Percentiles rank a stretch among this genome's conserved stretches.
phyloP scores from a whole-genome alignment of 352 stramenopile genomes.

The Pythium monospermum region DNA sequence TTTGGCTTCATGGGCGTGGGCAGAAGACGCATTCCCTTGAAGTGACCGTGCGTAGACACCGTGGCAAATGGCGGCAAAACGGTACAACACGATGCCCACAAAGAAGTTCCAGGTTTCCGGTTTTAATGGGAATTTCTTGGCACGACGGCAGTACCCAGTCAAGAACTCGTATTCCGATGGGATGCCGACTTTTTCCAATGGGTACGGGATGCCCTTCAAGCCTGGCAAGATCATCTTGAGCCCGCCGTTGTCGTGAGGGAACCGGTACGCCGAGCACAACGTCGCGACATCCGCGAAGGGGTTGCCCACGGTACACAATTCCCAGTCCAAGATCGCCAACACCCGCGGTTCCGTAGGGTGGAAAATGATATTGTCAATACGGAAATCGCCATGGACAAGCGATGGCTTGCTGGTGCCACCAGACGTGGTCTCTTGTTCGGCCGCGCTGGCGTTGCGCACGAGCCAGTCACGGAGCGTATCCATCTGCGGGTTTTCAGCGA shows the following conservation, averaged over 20 bases:
- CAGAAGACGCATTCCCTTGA: slow-evolving; percentile 75
- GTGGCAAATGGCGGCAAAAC: slow-evolving; percentile 75
- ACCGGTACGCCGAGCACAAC: slow-evolving; percentile 45
- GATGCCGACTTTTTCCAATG: slow-evolving; percentile 56
- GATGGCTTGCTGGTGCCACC: slow-evolving; percentile 17
- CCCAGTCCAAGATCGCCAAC: slow-evolving; percentile 84
- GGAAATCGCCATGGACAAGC: slow-evolving; percentile 86
- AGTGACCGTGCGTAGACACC: slow-evolving; percentile 73
- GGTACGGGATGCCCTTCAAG: slow-evolving; percentile 24
- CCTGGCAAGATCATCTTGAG: slow-evolving; percentile 55
- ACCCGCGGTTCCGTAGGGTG: slow-evolving; percentile 80
- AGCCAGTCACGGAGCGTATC: slow-evolving; percentile 54
- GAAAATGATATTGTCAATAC: slow-evolving; percentile 85
- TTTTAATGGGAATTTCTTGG: slow-evolving; percentile 42
- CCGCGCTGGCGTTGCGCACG: slow-evolving; percentile 29
- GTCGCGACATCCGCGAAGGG: slow-evolving; percentile 79
- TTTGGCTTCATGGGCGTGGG: slow-evolving; percentile 63
- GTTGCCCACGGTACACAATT: slow-evolving; percentile 84
- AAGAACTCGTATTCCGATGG: slow-evolving; percentile 55
- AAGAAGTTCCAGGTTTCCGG: slow-evolving; percentile 72
- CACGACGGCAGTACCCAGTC: slow-evolving; percentile 52
- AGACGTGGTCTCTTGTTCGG: slow-evolving; percentile 36
- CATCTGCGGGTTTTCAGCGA: slow-evolving; percentile 60
- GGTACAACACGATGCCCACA: slow-evolving; percentile 63
- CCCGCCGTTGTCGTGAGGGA: slow-evolving; percentile 29